Base-by-base conservation (phyloP, 805 yeast genomes). In the Soucietia sequanensis region DNA sequence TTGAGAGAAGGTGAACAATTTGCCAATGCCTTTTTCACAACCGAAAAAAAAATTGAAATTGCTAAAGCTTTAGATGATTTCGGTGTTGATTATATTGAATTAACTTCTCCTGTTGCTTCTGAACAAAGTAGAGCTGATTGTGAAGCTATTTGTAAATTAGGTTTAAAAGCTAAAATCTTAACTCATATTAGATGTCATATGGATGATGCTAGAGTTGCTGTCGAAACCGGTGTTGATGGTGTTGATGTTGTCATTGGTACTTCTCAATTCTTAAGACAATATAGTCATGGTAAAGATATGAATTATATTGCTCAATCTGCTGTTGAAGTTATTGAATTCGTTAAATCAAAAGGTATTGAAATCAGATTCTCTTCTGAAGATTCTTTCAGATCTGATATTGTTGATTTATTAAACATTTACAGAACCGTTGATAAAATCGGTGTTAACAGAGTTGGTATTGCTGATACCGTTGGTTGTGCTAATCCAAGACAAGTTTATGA, bases 401-500 rank as follows among this genome's bases (percentile, higher is more conserved):
- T 91, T 39, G 99, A 91, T 58, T 72, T 91, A 59, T 78, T 91
- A 57, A 91, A 91, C 71, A 93, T 91, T 52, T 91, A 91, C 75
- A 84, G 89, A 66, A 89, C 97, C 18, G 99, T 91, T 47, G 95
- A 86, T 72, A 86, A 88, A 71, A 87, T 91, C 51, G 99, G 99
- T 55, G 99, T 91, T 44, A 89, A 93, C 76, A 81, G 99, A 68
- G 96, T 91, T 36, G 99, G 99, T 70, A 91, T 91, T 69, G 99
- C 99, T 49, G 99, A 91, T 63, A 91, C 99, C 23, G 99, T 91
- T 38, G 99, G 99, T 32, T 84, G 98, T 64, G 99, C 99, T 47
- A 91, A 91, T 73, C 99, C 99, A 54, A 82, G 99, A 70, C 98
- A 93, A 69, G 99, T 91, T 41, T 91, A 91, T 65, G 99, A 91